Percentiles rank a stretch among this genome's conserved stretches.
phyloP scores from a whole-genome alignment of 208 protist genomes.

The Acanthamoeba triangularis region DNA sequence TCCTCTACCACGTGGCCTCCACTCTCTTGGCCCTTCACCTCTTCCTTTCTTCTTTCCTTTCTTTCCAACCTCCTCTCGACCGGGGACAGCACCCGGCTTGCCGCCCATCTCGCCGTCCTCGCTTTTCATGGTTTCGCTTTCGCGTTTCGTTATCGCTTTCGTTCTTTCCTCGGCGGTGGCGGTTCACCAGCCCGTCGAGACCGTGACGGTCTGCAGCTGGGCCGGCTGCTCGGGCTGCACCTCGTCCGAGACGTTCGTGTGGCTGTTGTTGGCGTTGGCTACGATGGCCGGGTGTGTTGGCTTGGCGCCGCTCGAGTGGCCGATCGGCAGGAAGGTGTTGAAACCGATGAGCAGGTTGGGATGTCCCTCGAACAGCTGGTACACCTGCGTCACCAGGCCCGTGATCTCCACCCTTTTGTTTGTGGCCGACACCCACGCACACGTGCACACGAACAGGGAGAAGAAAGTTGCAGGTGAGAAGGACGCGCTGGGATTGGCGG shows the following conservation, averaged over 20 bases:
- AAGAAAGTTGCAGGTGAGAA: too few species aligned
- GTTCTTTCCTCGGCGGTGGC: not conserved
- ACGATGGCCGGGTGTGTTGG: not conserved
- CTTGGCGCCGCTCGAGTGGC: not conserved
- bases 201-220: not conserved
- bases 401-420: constrained; percentile 1
- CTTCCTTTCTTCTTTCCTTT: not conserved
- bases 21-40: not conserved
- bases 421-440: not conserved
- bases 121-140: not conserved
- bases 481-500: too few species aligned
- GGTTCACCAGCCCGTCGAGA: constrained; percentile 4
- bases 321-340: constrained; percentile 67
- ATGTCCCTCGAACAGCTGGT: constrained; percentile 67
- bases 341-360: constrained; percentile 65
- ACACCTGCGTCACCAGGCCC: constrained; percentile 45
- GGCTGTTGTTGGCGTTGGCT: too few species aligned
- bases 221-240: not conserved
- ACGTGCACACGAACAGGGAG: not conserved
- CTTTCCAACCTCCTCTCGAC: not conserved
- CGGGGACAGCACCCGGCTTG: not conserved
- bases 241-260: not conserved
- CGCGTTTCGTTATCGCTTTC: not conserved
- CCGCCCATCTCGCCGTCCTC: not conserved
- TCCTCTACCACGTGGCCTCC: not conserved